Percentiles rank a stretch among this genome's conserved stretches.
phyloP scores from a whole-genome alignment of 2,329 filamentous ascomycete genomes.

The Aureobasidium vineae region DNA sequence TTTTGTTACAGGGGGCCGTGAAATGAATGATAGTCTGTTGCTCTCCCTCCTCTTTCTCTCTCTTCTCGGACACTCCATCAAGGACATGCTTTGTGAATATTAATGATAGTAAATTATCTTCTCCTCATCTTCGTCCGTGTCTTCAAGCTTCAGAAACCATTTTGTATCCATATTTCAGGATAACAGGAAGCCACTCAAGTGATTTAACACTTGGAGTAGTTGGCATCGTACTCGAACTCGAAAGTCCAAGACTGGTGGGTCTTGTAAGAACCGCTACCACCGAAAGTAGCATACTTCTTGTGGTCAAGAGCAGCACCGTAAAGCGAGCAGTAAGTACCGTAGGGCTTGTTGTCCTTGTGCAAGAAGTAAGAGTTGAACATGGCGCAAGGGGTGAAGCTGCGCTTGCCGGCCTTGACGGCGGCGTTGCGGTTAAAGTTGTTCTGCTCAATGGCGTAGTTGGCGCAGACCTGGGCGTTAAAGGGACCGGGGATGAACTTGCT shows the following conservation, averaged over 20 bases:
- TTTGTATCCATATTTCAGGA: background rate
- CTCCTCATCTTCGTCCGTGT: background rate
- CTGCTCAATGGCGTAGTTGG: conserved; percentile 32
- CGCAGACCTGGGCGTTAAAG: conserved; percentile 32
- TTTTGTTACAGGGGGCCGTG: background rate
- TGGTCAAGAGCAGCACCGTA: conserved; percentile 29
- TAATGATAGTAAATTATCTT: conserved; percentile 1
- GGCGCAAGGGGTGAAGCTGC: conserved; percentile 28
- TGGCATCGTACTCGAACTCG: conserved; percentile 13
- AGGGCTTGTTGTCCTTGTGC: conserved; percentile 30
- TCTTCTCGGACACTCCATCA: background rate
- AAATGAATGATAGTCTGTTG: background rate
- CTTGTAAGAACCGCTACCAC: conserved; percentile 24
- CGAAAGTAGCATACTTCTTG: conserved; percentile 27
- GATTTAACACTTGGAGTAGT: conserved; percentile 9
- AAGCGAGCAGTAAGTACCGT: conserved; percentile 33
- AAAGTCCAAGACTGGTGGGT: conserved; percentile 25
- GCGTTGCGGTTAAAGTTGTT: conserved; percentile 29
- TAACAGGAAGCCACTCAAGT: background rate
- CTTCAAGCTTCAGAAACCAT: background rate
- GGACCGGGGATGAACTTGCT: conserved; percentile 34
- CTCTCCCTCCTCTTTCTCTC: background rate
- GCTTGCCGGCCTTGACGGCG: conserved; percentile 25
- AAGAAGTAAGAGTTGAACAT: conserved; percentile 32
- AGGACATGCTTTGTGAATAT: background rate